phyloP scores from a whole-genome alignment of 176 grass and related monocot species.

The Urochloa ruziziensis region DNA sequence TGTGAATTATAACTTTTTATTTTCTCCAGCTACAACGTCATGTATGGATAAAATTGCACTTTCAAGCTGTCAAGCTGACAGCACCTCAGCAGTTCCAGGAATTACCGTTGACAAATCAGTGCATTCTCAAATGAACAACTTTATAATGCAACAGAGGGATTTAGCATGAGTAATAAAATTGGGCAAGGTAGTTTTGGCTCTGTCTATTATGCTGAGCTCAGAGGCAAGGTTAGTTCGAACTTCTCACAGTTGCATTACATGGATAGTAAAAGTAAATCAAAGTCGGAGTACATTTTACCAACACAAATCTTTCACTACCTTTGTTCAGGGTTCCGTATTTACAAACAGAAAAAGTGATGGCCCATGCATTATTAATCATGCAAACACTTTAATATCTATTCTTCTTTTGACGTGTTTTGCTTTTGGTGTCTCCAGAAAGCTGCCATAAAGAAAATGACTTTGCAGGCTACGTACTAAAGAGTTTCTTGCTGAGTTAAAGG shows the following conservation, averaged over 20 bases:
- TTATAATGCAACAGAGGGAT: constrained; percentile 75
- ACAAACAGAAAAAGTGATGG: background rate
- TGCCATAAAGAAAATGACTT: constrained; percentile 98
- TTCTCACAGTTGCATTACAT: constrained; percentile 28
- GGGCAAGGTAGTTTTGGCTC: constrained; percentile 84
- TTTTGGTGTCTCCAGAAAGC: constrained; percentile 64
- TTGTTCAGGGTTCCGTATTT: background rate
- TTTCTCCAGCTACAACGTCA: constrained; percentile 18
- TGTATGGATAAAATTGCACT: constrained; percentile 33
- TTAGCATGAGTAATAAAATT: constrained; percentile 91
- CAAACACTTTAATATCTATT: background rate
- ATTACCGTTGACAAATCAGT: constrained; percentile 88
- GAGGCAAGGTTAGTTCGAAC: constrained; percentile 72
- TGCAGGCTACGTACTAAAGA: constrained; percentile 69
- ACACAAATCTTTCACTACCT: background rate
- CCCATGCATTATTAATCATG: constrained; percentile 23
- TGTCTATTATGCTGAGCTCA: constrained; percentile 82
- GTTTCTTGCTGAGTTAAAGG: constrained; percentile 97
- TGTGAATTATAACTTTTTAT: constrained; percentile 17
- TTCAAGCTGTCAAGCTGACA: constrained; percentile 30
- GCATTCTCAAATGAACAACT: constrained; percentile 86
- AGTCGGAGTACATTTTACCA: background rate
- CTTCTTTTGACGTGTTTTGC: constrained; percentile 12
- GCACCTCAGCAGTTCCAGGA: constrained; percentile 46
- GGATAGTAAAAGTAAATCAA: background rate